phyloP scores from a whole-genome alignment of 345 rosid genomes.

The Populus alba region DNA sequence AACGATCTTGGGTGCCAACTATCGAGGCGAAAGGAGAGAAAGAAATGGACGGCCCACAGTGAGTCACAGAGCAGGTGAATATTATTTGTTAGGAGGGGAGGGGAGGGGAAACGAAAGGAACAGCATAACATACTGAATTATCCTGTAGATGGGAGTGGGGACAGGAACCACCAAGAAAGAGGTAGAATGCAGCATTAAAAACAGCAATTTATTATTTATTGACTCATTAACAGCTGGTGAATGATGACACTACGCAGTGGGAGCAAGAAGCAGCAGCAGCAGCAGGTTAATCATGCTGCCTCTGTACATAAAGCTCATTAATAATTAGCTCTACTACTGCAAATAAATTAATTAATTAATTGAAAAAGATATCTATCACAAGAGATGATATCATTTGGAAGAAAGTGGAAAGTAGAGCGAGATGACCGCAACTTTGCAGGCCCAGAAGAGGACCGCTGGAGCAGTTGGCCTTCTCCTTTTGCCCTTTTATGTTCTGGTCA shows the following conservation, averaged over 20 bases:
- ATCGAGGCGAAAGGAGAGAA: too few relatives aligned
- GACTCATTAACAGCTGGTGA: slow-evolving; percentile 24
- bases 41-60: slow-evolving; percentile 1
- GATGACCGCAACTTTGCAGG: slow-evolving; percentile 24
- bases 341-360: too few relatives aligned
- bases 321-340: too few relatives aligned
- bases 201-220: slow-evolving; percentile 24
- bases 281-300: too few relatives aligned
- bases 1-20: too few relatives aligned
- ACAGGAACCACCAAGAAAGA: slow-evolving; percentile 24
- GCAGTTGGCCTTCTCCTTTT: neutral
- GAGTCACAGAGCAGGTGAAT: slow-evolving; percentile 19
- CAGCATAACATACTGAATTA: neutral
- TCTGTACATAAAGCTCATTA: too few relatives aligned
- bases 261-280: neutral
- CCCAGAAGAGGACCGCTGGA: neutral
- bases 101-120: neutral
- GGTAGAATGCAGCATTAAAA: slow-evolving; percentile 42
- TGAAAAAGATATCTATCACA: too few relatives aligned
- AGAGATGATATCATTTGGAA: neutral
- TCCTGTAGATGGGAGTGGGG: slow-evolving; percentile 28
- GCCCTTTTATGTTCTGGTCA: neutral
- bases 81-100: neutral
- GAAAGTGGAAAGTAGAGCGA: slow-evolving; percentile 39
- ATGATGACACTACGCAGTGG: neutral